A percentile compares a stretch with the other conserved stretches of the same genome.
phyloP scores from a whole-genome alignment of 768 basidiomycete species.

The Trametes cingulata region DNA sequence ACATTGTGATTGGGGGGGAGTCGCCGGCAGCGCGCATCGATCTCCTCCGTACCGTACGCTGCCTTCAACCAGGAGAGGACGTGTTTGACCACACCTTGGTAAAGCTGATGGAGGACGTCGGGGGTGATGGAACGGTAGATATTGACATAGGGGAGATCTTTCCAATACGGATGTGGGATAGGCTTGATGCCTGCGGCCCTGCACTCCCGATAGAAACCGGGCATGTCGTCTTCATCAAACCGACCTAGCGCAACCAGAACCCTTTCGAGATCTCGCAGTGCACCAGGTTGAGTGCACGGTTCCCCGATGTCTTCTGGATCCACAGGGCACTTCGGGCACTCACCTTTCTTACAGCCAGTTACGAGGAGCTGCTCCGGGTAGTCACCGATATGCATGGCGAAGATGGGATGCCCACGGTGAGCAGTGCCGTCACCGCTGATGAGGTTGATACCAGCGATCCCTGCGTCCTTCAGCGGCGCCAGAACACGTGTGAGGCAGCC shows the following conservation, averaged over 20 bases:
- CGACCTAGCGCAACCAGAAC: background rate
- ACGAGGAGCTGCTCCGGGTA: conserved; percentile 27
- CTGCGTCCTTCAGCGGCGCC: conserved; percentile 32
- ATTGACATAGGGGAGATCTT: background rate
- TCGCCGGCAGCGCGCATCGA: conserved; percentile 12
- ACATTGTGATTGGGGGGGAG: conserved; percentile 38
- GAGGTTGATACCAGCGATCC: conserved; percentile 34
- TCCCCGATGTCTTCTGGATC: background rate
- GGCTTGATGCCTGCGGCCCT: conserved; percentile 4
- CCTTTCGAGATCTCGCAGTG: background rate
- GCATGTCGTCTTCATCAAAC: background rate
- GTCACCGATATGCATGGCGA: conserved; percentile 26
- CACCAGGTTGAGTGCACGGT: background rate
- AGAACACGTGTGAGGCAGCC: conserved; percentile 34
- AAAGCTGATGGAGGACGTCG: conserved; percentile 25
- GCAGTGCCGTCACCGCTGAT: conserved; percentile 38
- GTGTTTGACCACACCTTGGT: conserved; percentile 33
- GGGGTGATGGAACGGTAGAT: conserved; percentile 19
- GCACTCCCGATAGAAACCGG: conserved; percentile 29
- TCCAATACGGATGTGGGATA: conserved; percentile 5
- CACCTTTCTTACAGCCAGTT: conserved; percentile 15
- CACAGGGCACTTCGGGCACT: conserved; percentile 14
- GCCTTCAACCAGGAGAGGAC: conserved; percentile 1
- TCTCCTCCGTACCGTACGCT: conserved; percentile 15
- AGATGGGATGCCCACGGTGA: conserved; percentile 36